Evolutionary conservation across 495 filamentous ascomycete genomes (phyloP).

Genomic region (Penicillium steckii): DNA sequence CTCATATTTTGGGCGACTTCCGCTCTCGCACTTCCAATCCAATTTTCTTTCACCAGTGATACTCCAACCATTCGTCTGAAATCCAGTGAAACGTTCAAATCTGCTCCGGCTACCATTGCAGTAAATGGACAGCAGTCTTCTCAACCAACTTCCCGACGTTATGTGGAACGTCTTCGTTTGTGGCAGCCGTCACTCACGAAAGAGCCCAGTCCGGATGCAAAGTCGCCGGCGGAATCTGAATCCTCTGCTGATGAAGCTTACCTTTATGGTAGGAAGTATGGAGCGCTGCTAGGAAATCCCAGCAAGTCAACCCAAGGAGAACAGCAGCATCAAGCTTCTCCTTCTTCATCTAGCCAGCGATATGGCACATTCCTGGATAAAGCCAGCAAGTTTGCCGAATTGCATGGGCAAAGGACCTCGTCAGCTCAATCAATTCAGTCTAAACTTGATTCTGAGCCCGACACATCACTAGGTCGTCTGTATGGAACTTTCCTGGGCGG

Average conservation of each 20-base stretch:
- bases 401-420: neutral
- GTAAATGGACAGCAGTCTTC: neutral
- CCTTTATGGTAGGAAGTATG: neutral
- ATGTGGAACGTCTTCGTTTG: slow-evolving; percentile 1
- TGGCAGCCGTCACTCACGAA: neutral
- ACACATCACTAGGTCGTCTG: neutral
- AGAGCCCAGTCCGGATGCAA: neutral
- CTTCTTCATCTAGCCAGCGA: neutral
- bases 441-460: neutral
- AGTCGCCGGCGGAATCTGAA: neutral
- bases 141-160: slow-evolving; percentile 2
- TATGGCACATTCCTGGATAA: slow-evolving; percentile 4
- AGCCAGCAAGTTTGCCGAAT: neutral
- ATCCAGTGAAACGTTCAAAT: neutral
- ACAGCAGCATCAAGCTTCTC: neutral
- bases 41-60: slow-evolving; percentile 3
- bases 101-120: neutral
- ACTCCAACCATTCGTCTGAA: slow-evolving; percentile 6
- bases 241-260: neutral
- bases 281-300: neutral
- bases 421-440: neutral
- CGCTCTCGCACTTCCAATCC: slow-evolving; percentile 3
- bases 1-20: neutral
- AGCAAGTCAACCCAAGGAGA: neutral
- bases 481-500: slow-evolving; percentile 6